Evolutionary conservation across 2,329 filamentous ascomycete genomes (phyloP).

Genomic region (Cytospora piceae): DNA sequence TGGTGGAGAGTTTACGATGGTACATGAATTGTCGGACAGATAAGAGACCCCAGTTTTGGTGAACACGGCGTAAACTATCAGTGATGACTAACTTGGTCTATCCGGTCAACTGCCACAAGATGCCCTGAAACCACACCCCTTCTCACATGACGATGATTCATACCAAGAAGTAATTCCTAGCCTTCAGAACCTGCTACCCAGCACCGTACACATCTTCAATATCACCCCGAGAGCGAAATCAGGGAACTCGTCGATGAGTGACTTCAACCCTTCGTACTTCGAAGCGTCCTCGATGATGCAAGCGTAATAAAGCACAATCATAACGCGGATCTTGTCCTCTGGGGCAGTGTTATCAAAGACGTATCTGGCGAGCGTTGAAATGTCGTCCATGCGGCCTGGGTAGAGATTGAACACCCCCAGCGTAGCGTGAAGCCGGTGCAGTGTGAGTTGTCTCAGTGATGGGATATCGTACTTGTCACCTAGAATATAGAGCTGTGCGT

Average conservation of each 20-base stretch:
- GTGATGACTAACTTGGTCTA: too few species aligned
- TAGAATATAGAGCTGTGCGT: slow-evolving; percentile 30
- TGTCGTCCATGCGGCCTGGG: slow-evolving; percentile 20
- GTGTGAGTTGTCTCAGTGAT: slow-evolving; percentile 8
- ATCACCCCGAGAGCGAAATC: slow-evolving; percentile 19
- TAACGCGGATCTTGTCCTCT: slow-evolving; percentile 20
- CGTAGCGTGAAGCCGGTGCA: slow-evolving; percentile 27
- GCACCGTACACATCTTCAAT: too few species aligned
- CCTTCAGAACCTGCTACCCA: too few species aligned
- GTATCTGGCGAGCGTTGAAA: slow-evolving; percentile 17
- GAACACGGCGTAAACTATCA: too few species aligned
- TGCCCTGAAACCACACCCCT: too few species aligned
- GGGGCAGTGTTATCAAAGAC: slow-evolving; percentile 27
- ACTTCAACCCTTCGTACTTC: slow-evolving; percentile 16
- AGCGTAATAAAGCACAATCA: slow-evolving; percentile 26
- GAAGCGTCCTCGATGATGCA: slow-evolving; percentile 29
- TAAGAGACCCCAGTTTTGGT: too few species aligned
- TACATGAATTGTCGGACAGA: too few species aligned
- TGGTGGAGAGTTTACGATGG: too few species aligned
- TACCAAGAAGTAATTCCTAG: neutral
- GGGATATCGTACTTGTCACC: slow-evolving; percentile 30
- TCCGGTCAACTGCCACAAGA: too few species aligned
- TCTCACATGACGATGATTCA: too few species aligned
- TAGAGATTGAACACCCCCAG: slow-evolving; percentile 26
- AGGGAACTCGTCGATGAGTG: slow-evolving; percentile 13